Evolutionary conservation across 2,329 filamentous ascomycete genomes (phyloP).

Genomic region (Verticillium nonalfalfae): DNA sequence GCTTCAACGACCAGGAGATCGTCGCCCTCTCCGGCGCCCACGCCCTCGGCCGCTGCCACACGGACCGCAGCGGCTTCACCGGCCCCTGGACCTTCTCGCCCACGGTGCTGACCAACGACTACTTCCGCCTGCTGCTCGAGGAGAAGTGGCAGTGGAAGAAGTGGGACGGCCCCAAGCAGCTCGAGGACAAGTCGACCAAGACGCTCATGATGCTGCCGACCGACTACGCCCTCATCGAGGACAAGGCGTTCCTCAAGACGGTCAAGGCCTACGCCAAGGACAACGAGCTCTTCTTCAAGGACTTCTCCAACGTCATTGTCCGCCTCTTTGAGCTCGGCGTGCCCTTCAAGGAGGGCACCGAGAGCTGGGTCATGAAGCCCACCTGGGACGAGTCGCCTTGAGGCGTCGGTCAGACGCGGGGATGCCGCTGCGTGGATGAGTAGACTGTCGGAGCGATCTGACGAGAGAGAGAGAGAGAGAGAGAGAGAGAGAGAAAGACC

Average conservation of each 20-base stretch:
- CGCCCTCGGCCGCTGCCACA: conserved; percentile 84
- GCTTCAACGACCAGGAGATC: conserved; percentile 95
- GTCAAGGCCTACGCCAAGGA: conserved; percentile 89
- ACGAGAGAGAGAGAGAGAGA: too few species aligned
- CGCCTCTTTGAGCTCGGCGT: conserved; percentile 94
- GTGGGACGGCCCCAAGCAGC: conserved; percentile 85
- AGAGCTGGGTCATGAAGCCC: conserved; percentile 61
- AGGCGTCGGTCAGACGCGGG: background rate
- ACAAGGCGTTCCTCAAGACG: conserved; percentile 75
- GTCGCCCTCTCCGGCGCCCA: conserved; percentile 84
- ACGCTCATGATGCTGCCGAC: conserved; percentile 95
- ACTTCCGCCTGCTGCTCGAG: conserved; percentile 77
- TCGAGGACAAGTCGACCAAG: conserved; percentile 82
- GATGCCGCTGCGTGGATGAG: background rate
- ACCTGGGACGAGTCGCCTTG: conserved; percentile 14
- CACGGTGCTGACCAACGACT: conserved; percentile 91
- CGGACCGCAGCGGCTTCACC: conserved; percentile 78
- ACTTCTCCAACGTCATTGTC: conserved; percentile 72
- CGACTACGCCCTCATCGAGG: conserved; percentile 80
- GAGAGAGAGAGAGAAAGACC: too few species aligned
- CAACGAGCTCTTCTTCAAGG: conserved; percentile 86
- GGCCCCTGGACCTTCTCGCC: conserved; percentile 93
- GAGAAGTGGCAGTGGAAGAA: conserved; percentile 92
- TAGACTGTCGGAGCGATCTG: background rate
- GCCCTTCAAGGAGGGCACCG: conserved; percentile 64